Conservation (phyloP, 768 basidiomycete genomes). For the Tricholoma terreum region DNA sequence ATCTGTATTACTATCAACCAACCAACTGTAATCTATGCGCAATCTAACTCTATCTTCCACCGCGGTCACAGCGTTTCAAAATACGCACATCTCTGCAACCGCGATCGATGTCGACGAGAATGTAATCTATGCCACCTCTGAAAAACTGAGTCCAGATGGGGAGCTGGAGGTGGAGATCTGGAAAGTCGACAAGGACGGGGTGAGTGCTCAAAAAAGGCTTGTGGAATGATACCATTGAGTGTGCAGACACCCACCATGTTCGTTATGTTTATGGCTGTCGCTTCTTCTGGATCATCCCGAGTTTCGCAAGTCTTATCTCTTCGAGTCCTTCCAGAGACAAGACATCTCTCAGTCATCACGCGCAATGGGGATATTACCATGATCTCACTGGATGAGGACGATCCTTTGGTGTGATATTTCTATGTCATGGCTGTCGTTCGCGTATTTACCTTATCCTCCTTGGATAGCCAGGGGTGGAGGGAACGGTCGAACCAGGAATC, state of each 20-base stretch:
- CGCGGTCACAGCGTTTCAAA: constrained; percentile 21
- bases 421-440: constrained; percentile 3
- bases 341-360: constrained; percentile 62
- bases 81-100: constrained; percentile 40
- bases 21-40: constrained; percentile 40
- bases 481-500: constrained; percentile 83
- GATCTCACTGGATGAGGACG: constrained; percentile 48
- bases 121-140: constrained; percentile 55
- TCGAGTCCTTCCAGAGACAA: constrained; percentile 69
- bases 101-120: constrained; percentile 66
- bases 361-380: constrained; percentile 82
- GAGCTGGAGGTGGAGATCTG: constrained; percentile 60
- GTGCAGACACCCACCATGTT: constrained; percentile 21
- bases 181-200: constrained; percentile 32
- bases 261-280: constrained; percentile 36
- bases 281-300: constrained; percentile 23
- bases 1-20: background rate
- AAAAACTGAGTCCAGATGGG: constrained; percentile 41
- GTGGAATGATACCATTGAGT: background rate
- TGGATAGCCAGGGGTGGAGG: constrained; percentile 74
- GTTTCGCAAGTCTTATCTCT: constrained; percentile 56
- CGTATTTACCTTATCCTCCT: constrained; percentile 15
- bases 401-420: constrained; percentile 38
- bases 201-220: constrained; percentile 16
- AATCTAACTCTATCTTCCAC: constrained; percentile 49